Percentiles rank a stretch among this genome's conserved stretches.
Conservation (phyloP, 2,329 filamentous ascomycete species). For the Exophiala lecanii-corni region DNA sequence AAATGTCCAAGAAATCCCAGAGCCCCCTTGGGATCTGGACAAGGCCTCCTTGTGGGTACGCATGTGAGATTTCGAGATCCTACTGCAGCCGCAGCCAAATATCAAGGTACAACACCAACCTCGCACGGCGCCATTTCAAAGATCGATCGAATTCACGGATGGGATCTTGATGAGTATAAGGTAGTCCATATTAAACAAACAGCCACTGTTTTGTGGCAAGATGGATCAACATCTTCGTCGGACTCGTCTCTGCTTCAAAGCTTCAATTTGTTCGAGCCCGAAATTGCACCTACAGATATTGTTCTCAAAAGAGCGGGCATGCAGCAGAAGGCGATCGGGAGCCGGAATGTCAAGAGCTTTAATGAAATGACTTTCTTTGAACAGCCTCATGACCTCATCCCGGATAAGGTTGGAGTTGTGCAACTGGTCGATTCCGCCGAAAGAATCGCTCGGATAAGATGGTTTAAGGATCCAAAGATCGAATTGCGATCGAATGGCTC, state of each 20-base stretch:
- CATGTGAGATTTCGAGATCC: constrained; percentile 54
- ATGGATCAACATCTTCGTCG: constrained; percentile 48
- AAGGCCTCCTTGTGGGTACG: constrained; percentile 41
- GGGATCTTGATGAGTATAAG: constrained; percentile 55
- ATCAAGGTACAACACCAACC: constrained; percentile 37
- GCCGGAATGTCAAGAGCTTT: constrained; percentile 14
- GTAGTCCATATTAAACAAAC: constrained; percentile 46
- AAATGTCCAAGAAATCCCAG: not conserved
- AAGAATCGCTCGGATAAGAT: constrained; percentile 52
- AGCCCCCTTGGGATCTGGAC: constrained; percentile 8
- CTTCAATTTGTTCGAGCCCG: constrained; percentile 40
- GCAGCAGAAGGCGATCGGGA: constrained; percentile 13
- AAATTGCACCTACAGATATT: constrained; percentile 56
- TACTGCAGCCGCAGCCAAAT: constrained; percentile 48
- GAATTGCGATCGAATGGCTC: constrained; percentile 32
- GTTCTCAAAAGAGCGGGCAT: constrained; percentile 44
- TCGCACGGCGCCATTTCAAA: constrained; percentile 40
- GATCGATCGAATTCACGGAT: constrained; percentile 48
- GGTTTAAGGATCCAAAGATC: constrained; percentile 44
- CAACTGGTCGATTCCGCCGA: constrained; percentile 53
- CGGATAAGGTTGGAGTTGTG: constrained; percentile 52
- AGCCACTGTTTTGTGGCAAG: constrained; percentile 57
- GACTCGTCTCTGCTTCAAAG: constrained; percentile 38
- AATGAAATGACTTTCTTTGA: constrained; percentile 28
- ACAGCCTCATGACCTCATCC: constrained; percentile 32